Evolutionary conservation across 768 basidiomycete species (phyloP), one percentile per base, ranked within the genome.

Genomic region (Daedaleopsis nitida): DNA sequence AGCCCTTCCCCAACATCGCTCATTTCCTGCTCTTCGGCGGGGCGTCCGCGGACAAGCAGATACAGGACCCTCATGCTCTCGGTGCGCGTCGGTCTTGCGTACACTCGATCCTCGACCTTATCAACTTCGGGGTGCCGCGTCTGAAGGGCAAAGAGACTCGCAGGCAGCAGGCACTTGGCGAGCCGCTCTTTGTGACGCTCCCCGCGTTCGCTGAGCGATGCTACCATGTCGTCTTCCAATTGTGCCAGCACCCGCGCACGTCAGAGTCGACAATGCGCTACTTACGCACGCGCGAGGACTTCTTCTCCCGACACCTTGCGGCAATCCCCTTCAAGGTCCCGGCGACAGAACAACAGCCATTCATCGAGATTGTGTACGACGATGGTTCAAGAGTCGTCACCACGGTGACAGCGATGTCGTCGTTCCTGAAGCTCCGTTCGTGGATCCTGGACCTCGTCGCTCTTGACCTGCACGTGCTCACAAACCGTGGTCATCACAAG

Each of bases 1-100:
- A 82, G 10, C 74, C 84, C 0, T 92, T 86, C 65, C 94, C 95
- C 7, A 97, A 95, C 67, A 69, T 96, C 19, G 90, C 91, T 0
- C 95, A 97, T 74, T 91, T 92, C 75, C 76, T 98, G 12, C 81
- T 97, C 21, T 92, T 96, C 67, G 90, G 91, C 21, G 77, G 81
- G 3, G 72, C 80, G 1, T 79, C 79, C n/a, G 76, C 77, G 9
- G 84, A 87, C 32, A 79, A 87, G 58, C 83, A 84, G 58, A 87
- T 93, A 34, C 86, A 91, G 66, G 91, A 92, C 69, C 91, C 91
- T 2, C 85, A 86, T 67, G 91, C 91, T 6, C 79, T 91, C 2
- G 86, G 87, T 38, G 83, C 86, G 3, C 82, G 80, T 24, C 78
- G 80, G 47, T 89, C 92, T 8, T 90, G 88, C 59, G 81, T 93